Conservation (phyloP, 2,329 filamentous ascomycete species). For the Xylariaceae sp. region DNA sequence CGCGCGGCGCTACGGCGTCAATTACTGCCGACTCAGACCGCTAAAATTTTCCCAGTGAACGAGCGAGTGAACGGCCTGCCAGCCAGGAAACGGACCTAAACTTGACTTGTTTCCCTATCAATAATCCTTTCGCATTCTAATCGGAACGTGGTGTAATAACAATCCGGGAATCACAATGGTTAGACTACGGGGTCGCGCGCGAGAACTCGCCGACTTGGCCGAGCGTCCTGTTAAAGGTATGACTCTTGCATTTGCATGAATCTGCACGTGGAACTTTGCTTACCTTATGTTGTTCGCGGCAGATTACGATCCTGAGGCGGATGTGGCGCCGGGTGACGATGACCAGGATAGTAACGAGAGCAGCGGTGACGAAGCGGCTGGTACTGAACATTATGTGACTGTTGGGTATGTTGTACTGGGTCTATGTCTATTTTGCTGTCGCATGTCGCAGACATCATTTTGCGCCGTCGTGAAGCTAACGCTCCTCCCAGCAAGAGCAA, state of each 20-base stretch:
- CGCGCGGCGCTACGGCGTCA: no score
- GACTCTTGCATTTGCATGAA: neutral
- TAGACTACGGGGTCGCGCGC: conserved; percentile 48
- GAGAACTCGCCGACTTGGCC: conserved; percentile 57
- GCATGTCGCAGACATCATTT: conserved; percentile 4
- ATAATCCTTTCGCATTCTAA: neutral
- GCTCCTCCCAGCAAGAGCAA: conserved; percentile 64
- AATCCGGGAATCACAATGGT: conserved; percentile 41
- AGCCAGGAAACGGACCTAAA: neutral
- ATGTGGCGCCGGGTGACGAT: conserved; percentile 46
- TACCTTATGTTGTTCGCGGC: conserved; percentile 10
- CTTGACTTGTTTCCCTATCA: neutral
- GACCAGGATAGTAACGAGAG: conserved; percentile 50
- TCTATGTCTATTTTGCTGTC: conserved; percentile 1
- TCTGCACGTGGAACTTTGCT: conserved; percentile 5
- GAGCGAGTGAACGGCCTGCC: no score
- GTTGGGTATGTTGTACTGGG: conserved; percentile 20
- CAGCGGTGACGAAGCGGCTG: conserved; percentile 50
- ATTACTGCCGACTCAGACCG: conserved; percentile 44
- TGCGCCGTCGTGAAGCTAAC: conserved; percentile 5
- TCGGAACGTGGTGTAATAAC: no score
- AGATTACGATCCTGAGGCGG: conserved; percentile 80
- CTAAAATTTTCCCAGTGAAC: conserved; percentile 43
- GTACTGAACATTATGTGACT: conserved; percentile 79
- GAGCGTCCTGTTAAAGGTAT: conserved; percentile 59